Percentiles rank a stretch among this genome's conserved stretches.
phyloP scores from a whole-genome alignment of 106 monocot genomes.

The Chionographis japonica region DNA sequence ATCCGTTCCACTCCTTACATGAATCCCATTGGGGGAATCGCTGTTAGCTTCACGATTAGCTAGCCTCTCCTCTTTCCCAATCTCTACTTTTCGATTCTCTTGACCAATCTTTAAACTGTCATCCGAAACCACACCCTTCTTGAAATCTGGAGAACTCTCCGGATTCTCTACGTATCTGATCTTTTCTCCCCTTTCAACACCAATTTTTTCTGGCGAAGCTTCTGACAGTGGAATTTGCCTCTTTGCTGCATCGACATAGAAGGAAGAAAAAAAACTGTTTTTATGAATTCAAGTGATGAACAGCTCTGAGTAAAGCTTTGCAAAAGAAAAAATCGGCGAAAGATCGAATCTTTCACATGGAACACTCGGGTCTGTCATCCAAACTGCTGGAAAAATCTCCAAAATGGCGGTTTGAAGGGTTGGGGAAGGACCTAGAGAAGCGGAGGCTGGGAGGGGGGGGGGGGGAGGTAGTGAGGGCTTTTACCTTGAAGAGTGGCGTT shows the following conservation, averaged over 20 bases:
- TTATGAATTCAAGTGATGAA: neutral
- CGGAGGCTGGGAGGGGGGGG: neutral
- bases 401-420: too few species aligned
- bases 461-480: neutral
- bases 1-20: conserved; percentile 12
- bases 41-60: neutral
- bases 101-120: conserved; percentile 11
- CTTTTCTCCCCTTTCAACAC: conserved; percentile 13
- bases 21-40: neutral
- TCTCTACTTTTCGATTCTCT: conserved; percentile 18
- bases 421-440: neutral
- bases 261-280: neutral
- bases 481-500: conserved; percentile 88
- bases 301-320: neutral
- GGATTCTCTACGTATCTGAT: conserved; percentile 25
- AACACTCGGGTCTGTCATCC: neutral
- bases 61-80: conserved; percentile 14
- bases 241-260: conserved; percentile 27
- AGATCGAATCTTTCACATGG: neutral
- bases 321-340: conserved; percentile 1
- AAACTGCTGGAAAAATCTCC: neutral
- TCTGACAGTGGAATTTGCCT: conserved; percentile 23
- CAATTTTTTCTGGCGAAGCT: conserved; percentile 44
- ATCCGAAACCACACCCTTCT: conserved; percentile 22
- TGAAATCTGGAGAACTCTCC: conserved; percentile 20